Evolutionary conservation across 2,329 filamentous ascomycete genomes (phyloP).

Genomic region (Zymoseptoria brevis): DNA sequence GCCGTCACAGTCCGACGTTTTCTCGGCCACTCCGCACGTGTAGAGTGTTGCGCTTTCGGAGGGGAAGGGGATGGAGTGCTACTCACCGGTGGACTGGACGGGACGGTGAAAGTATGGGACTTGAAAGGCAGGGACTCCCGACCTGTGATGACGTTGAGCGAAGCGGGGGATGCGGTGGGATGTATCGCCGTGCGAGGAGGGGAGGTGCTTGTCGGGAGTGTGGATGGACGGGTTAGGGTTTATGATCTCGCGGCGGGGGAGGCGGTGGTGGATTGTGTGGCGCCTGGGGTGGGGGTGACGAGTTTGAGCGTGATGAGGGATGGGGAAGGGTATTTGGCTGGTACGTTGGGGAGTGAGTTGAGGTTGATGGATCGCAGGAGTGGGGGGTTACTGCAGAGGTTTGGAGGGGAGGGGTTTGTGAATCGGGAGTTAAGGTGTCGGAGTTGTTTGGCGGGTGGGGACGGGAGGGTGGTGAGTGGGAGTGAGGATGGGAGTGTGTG

Average conservation of each 20-base stretch:
- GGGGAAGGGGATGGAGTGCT: conserved; percentile 68
- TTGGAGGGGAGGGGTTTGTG: conserved; percentile 49
- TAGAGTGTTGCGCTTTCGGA: conserved; percentile 73
- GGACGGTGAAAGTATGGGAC: conserved; percentile 67
- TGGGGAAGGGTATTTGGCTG: conserved; percentile 65
- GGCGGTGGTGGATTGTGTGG: conserved; percentile 57
- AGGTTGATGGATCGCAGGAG: conserved; percentile 71
- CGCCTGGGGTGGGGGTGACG: conserved; percentile 55
- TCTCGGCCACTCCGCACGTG: conserved; percentile 53
- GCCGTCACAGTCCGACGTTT: conserved; percentile 72
- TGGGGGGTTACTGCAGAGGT: conserved; percentile 66
- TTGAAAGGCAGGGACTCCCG: conserved; percentile 46
- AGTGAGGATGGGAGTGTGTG: conserved; percentile 68
- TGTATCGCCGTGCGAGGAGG: conserved; percentile 35
- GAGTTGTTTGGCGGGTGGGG: conserved; percentile 64
- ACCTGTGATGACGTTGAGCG: conserved; percentile 63
- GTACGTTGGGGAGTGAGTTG: conserved; percentile 66
- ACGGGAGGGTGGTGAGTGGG: conserved; percentile 71
- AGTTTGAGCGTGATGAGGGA: conserved; percentile 64
- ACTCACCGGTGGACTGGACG: conserved; percentile 66
- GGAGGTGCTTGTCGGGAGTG: conserved; percentile 64
- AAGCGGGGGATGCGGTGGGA: conserved; percentile 63
- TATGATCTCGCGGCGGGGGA: conserved; percentile 78
- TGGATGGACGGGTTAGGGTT: conserved; percentile 71
- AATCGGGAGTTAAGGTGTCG: conserved; percentile 70